Percentiles rank a stretch among this genome's conserved stretches.
Conservation (phyloP, 2,329 filamentous ascomycete species). For the Pleurostoma richardsiae region DNA sequence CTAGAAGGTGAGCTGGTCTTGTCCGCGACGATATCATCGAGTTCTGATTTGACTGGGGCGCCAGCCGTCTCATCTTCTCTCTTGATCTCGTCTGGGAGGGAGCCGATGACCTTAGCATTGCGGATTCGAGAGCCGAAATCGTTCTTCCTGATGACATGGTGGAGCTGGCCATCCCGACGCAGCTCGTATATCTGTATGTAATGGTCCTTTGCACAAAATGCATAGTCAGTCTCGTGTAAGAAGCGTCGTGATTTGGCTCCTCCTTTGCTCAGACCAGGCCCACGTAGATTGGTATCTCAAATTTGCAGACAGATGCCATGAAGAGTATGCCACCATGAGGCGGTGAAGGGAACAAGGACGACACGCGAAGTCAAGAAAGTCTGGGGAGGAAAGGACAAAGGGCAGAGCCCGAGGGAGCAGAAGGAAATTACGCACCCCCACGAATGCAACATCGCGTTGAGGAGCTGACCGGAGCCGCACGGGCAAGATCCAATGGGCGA, state of each 20-base stretch:
- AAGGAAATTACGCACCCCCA: slow-evolving; percentile 56
- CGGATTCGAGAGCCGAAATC: slow-evolving; percentile 77
- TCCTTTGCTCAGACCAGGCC: too few species aligned
- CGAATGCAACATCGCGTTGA: slow-evolving; percentile 78
- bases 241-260: too few species aligned
- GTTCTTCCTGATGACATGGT: slow-evolving; percentile 69
- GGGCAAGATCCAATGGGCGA: slow-evolving; percentile 72
- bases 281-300: too few species aligned
- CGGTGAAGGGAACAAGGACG: slow-evolving; percentile 1
- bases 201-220: slow-evolving; percentile 50
- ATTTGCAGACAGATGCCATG: slow-evolving; percentile 12
- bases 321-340: background rate
- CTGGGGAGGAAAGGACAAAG: slow-evolving; percentile 1
- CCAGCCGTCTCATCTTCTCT: slow-evolving; percentile 17
- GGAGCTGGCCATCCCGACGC: slow-evolving; percentile 61
- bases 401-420: background rate
- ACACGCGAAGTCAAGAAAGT: slow-evolving; percentile 4
- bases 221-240: too few species aligned
- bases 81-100: slow-evolving; percentile 34
- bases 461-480: slow-evolving; percentile 66
- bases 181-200: slow-evolving; percentile 79
- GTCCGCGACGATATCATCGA: slow-evolving; percentile 31
- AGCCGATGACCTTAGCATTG: slow-evolving; percentile 71
- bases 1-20: slow-evolving; percentile 7
- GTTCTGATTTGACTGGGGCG: slow-evolving; percentile 30